phyloP scores from a whole-genome alignment of 257 asterid genomes.

The Linaria vulgaris region DNA sequence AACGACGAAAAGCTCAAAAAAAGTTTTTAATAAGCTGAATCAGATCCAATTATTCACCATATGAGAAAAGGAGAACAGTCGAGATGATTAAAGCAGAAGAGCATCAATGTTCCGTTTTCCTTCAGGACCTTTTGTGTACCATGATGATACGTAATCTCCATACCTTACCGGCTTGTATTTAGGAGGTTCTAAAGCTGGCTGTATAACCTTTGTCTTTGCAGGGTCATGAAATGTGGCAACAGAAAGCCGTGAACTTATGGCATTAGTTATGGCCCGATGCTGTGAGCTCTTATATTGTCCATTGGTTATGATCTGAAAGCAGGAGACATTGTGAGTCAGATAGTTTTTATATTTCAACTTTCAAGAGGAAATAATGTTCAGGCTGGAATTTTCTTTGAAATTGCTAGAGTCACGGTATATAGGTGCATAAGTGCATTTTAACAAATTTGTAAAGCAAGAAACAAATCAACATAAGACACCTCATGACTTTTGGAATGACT shows the following conservation, averaged over 20 bases:
- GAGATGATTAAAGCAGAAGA: slow-evolving; percentile 39
- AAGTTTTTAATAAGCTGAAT: no score
- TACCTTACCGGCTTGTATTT: slow-evolving; percentile 59
- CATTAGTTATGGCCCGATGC: slow-evolving; percentile 81
- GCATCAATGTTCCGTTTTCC: slow-evolving; percentile 83
- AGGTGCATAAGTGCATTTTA: no score
- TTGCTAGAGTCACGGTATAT: no score
- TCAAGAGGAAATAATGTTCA: neutral
- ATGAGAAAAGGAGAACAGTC: neutral
- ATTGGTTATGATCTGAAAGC: slow-evolving; percentile 66
- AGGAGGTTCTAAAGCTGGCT: slow-evolving; percentile 62
- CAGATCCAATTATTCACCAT: no score
- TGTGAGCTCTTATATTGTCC: slow-evolving; percentile 73
- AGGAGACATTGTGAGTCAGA: slow-evolving; percentile 8
- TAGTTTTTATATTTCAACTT: neutral
- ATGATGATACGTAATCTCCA: slow-evolving; percentile 73
- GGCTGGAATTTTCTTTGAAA: no score
- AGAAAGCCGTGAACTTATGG: slow-evolving; percentile 63
- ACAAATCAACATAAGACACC: neutral
- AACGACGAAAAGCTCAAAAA: no score
- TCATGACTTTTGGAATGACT: neutral
- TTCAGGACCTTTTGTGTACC: slow-evolving; percentile 91
- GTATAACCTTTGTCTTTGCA: slow-evolving; percentile 50
- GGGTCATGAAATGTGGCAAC: slow-evolving; percentile 95
- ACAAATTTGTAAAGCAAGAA: no score